Base-by-base conservation (phyloP, 441 rosid genomes). In the Lepidium campestre region DNA sequence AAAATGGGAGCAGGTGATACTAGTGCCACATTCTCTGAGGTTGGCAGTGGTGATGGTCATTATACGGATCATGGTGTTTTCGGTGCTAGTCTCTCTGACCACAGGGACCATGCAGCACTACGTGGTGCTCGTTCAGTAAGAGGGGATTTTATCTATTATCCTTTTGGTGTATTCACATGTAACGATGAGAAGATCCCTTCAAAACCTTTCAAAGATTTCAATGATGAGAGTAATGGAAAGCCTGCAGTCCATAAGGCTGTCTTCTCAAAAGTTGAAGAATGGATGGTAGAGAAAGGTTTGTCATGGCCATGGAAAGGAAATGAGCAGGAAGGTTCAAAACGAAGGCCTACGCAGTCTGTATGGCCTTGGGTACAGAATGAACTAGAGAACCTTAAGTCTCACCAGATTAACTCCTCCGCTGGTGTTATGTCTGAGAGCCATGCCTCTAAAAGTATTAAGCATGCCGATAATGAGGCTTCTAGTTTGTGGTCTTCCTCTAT, bases 251-350 rank as follows among this genome's bases (percentile, higher is more conserved):
- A 78, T 62, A 87, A 87, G 82, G 79, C 77, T 47, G 65, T 81
- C 63, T 73, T 86, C 62, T 77, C 88, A 25, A 89, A 78, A 62
- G 92, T 90, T 37, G 90, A 83, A 76, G 87, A 86, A 41, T 85
- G 87, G 88, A 84, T 88, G 68, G 83, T 79, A 58, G 86, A 79
- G 79, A 87, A 82, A 74, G 96, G 87, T 23, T 50, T 87, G 47
- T 68, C 93, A 47, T 87, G 86, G 87, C 92, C 93, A 27, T 91
- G 93, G 97, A 91, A 83, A 76, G 89, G 86, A 62, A 82, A 78
- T 65, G 96, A 84, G 66, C 80, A 35, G 47, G 94, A 84, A 71
- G 82, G 74, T 46, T 64, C 75, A 17, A 88, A 82, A 55, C 67
- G 67, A 72, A 82, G 67, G 68, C 59, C 74, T 42, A 57, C 39